Conservation (phyloP, 306 rosid species). For the Pterocarpus macrocarpus region DNA sequence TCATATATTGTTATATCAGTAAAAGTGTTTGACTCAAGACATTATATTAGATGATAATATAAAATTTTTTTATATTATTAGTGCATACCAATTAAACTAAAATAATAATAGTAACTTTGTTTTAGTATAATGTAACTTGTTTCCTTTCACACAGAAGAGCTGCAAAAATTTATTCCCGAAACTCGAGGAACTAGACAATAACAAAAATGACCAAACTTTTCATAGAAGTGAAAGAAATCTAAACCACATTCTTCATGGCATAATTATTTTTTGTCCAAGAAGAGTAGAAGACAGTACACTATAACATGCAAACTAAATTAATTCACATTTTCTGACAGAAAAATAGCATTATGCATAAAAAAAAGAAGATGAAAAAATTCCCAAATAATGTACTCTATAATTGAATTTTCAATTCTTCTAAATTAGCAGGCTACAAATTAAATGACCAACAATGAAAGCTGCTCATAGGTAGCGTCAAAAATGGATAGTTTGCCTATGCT, state of each 20-base stretch:
- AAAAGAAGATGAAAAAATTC: neutral
- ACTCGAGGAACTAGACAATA: neutral
- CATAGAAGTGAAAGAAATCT: constrained; percentile 1
- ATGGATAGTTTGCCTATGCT: constrained; percentile 3
- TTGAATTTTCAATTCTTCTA: neutral
- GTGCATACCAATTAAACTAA: neutral
- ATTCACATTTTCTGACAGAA: constrained; percentile 20
- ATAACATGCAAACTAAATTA: neutral
- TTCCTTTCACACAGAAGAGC: neutral
- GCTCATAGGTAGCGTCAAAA: neutral
- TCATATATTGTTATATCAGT: no score
- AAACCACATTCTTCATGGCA: neutral
- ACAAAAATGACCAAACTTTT: neutral
- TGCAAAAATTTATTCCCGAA: neutral
- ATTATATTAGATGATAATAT: no score
- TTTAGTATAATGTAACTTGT: neutral
- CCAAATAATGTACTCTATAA: no score
- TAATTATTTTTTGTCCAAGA: constrained; percentile 1
- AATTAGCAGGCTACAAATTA: neutral
- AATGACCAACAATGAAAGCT: neutral
- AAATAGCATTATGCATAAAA: neutral
- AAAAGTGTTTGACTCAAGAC: no score
- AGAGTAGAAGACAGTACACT: neutral
- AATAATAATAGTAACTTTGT: neutral
- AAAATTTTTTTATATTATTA: no score